These are phyloP conservation scores for Juncus inflexus DNA, from an alignment of 176 grass and related monocot species.

Conservation along the genomic window DNA sequence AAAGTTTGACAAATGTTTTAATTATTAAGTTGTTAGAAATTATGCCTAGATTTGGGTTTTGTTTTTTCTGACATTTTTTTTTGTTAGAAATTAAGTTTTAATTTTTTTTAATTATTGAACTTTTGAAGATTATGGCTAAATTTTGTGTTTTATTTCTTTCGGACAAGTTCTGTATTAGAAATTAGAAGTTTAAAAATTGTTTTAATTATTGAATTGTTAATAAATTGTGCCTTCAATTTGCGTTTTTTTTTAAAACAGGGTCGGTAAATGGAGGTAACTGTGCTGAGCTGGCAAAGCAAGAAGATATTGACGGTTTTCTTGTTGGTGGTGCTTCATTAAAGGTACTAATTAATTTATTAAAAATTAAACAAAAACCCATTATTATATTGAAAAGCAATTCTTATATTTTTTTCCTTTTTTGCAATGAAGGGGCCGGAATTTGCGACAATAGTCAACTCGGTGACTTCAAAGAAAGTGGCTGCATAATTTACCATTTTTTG, in stretches of 20 bases:
- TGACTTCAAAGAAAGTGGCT: slow-evolving; percentile 85
- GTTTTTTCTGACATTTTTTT: too few species aligned
- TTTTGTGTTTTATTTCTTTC: too few species aligned
- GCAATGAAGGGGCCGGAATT: slow-evolving; percentile 60
- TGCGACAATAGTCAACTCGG: slow-evolving; percentile 82
- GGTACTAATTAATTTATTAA: slow-evolving; percentile 34
- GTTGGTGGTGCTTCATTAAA: slow-evolving; percentile 93
- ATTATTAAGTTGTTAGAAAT: too few species aligned
- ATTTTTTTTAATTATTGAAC: too few species aligned
- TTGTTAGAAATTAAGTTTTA: too few species aligned
- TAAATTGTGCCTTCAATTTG: too few species aligned
- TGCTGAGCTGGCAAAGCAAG: slow-evolving; percentile 83
- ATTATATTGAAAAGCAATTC: not conserved
- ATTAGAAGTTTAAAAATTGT: too few species aligned
- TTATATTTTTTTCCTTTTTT: not conserved
- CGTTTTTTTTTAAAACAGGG: slow-evolving; percentile 40
- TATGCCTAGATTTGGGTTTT: too few species aligned
- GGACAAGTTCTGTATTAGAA: too few species aligned
- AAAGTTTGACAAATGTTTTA: too few species aligned
- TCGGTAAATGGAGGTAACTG: slow-evolving; percentile 84
- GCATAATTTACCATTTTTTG: slow-evolving; percentile 40
- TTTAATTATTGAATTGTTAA: too few species aligned
- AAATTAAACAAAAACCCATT: not conserved
- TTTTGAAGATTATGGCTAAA: too few species aligned
- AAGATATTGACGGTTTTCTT: slow-evolving; percentile 98